phyloP scores from a whole-genome alignment of 805 yeast species.

The Grigorovia yakushimaensis region DNA sequence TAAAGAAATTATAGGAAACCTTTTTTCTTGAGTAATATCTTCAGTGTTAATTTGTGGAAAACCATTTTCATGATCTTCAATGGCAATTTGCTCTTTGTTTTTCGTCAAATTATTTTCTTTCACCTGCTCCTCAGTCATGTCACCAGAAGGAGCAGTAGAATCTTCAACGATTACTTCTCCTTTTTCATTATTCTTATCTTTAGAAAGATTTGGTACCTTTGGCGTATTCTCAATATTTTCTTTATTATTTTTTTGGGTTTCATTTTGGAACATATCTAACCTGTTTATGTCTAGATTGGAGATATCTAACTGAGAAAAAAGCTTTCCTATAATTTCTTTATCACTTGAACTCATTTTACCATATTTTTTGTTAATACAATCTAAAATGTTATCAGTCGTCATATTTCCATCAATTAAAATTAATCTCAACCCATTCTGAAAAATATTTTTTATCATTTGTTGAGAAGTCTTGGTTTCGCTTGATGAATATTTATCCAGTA shows the following conservation, averaged over 20 bases:
- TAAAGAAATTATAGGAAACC: no score
- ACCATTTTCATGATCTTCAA: no score
- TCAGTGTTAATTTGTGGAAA: no score
- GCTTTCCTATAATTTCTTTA: background rate
- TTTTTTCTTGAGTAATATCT: no score
- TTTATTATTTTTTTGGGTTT: no score
- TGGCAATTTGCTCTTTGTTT: no score
- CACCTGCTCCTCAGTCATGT: background rate
- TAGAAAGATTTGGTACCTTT: background rate
- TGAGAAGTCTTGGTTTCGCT: background rate
- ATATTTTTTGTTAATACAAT: no score
- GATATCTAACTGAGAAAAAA: background rate
- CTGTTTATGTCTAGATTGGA: background rate
- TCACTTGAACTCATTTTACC: background rate
- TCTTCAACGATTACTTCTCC: background rate
- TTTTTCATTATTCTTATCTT: background rate
- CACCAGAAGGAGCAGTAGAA: background rate
- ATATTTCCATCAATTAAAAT: background rate
- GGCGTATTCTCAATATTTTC: background rate
- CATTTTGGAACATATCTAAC: background rate
- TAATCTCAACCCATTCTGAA: background rate
- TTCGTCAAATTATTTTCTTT: no score
- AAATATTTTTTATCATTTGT: background rate
- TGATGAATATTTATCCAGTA: background rate
- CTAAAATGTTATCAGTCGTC: no score